Percentiles rank a stretch among this genome's conserved stretches.
Evolutionary conservation across 1,284 basidiomycete species (phyloP).

Genomic region (Porogramme epimiltina): DNA sequence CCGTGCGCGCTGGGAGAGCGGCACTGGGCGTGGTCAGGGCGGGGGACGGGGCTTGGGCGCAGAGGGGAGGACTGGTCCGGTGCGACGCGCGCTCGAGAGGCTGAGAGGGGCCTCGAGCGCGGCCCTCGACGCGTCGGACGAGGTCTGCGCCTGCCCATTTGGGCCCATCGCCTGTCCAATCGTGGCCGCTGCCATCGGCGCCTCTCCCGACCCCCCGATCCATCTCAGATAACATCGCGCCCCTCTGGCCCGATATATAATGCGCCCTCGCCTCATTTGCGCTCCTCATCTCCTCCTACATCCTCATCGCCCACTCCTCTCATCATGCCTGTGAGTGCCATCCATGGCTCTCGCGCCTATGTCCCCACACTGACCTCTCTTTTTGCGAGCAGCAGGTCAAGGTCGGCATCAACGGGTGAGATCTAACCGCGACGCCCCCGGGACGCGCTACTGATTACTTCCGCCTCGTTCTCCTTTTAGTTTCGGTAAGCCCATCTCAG

Average conservation of each 20-base stretch:
- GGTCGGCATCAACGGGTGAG: conserved; percentile 92
- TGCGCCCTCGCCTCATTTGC: background rate
- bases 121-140: background rate
- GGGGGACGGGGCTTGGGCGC: too few species aligned
- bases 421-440: conserved; percentile 4
- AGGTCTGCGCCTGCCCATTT: background rate
- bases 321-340: conserved; percentile 24
- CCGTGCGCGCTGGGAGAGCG: too few species aligned
- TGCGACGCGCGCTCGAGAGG: background rate
- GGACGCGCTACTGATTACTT: conserved; percentile 21
- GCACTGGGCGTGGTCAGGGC: background rate
- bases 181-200: background rate
- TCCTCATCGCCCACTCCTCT: conserved; percentile 4
- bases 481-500: conserved; percentile 68
- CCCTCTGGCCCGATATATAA: background rate
- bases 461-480: conserved; percentile 38
- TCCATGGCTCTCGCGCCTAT: background rate
- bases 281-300: conserved; percentile 9
- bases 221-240: conserved; percentile 22
- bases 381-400: conserved; percentile 52
- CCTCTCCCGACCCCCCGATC: background rate
- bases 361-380: background rate
- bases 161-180: background rate
- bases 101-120: background rate
- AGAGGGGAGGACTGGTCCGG: too few species aligned